Evolutionary conservation across 2,329 filamentous ascomycete species (phyloP).

Genomic region (Rachicladosporium sp.): DNA sequence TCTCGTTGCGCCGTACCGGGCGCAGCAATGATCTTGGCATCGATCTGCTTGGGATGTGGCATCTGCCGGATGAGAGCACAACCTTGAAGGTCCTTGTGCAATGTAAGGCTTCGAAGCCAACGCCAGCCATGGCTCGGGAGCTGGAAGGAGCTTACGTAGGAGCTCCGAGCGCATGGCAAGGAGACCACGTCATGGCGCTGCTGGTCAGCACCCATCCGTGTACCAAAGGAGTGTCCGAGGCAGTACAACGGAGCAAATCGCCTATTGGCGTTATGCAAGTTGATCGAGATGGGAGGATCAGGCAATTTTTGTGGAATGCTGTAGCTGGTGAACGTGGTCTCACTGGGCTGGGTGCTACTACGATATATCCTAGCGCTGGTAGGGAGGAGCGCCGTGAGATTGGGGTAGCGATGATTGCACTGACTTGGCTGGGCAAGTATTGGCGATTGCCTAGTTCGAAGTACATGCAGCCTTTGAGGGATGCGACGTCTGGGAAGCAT

Average conservation of each 20-base stretch:
- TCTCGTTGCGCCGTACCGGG: slow-evolving; percentile 54
- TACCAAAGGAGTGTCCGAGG: slow-evolving; percentile 66
- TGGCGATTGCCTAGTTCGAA: too few species aligned
- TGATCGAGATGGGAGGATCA: slow-evolving; percentile 42
- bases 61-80: slow-evolving; percentile 32
- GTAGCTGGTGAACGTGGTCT: slow-evolving; percentile 51
- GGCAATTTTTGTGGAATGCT: slow-evolving; percentile 63
- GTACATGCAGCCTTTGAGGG: too few species aligned
- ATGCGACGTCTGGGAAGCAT: too few species aligned
- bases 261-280: slow-evolving; percentile 63
- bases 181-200: slow-evolving; percentile 53
- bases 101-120: slow-evolving; percentile 51
- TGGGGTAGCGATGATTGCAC: slow-evolving; percentile 11
- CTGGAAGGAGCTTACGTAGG: slow-evolving; percentile 66
- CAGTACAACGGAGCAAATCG: slow-evolving; percentile 52
- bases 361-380: slow-evolving; percentile 9
- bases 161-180: slow-evolving; percentile 62
- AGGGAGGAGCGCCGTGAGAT: slow-evolving; percentile 4
- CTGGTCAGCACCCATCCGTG: slow-evolving; percentile 57
- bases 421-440: slow-evolving; percentile 18
- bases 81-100: slow-evolving; percentile 42
- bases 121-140: slow-evolving; percentile 55
- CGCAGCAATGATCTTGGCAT: slow-evolving; percentile 57
- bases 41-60: slow-evolving; percentile 63
- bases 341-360: slow-evolving; percentile 33